Base-by-base conservation (phyloP, 2,329 filamentous ascomycete genomes). In the Didymella arachidicola region DNA sequence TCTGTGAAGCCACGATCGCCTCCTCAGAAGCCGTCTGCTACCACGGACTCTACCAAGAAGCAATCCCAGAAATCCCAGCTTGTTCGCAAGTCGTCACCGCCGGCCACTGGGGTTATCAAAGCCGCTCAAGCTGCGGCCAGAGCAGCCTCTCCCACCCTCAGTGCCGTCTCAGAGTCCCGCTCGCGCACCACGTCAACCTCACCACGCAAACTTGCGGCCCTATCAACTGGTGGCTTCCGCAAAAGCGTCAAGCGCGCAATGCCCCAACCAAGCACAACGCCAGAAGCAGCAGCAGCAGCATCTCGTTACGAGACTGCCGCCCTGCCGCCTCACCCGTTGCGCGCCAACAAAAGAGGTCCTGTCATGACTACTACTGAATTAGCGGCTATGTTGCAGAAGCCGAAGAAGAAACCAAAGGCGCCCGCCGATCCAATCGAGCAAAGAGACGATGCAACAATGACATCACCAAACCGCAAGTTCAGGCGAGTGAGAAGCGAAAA, bases 401-500 rank as follows among this genome's bases (percentile, higher is more conserved):
- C 66, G 1, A 60, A 60, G 26, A 67, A 62, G 42, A 45, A 52
- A 2, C 26, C 60, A 10, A 29, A 68, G 2, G 44, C 25, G 8
- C 10, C 30, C 7, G 16, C n/a, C 7, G 70, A 73, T 41, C 64
- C 68, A 0, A 72, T 74, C 12, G 66, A 71, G 48, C 68, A 73
- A 6, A 59, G 55, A 7, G 26, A 11, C 6, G 30, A 43, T 14
- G 32, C 4, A 4, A 4, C 41, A 8, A 50, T 22, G 4, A 42
- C 30, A 18, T 50, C 39, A 16, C 45, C 50, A 18, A 49, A 46
- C 11, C 64, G 67, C 41, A 65, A 59, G 10, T 70, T 74, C 44
- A 57, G 66, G 27, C 72, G 74, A 32, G 68, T 73, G 1, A 57
- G 68, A 25, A 72, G 70, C 46, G 72, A 69, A 30, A 76, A 75